Evolutionary conservation across 108 stramenopile genomes (phyloP).

Genomic region (Stephanodiscus triporus): DNA sequence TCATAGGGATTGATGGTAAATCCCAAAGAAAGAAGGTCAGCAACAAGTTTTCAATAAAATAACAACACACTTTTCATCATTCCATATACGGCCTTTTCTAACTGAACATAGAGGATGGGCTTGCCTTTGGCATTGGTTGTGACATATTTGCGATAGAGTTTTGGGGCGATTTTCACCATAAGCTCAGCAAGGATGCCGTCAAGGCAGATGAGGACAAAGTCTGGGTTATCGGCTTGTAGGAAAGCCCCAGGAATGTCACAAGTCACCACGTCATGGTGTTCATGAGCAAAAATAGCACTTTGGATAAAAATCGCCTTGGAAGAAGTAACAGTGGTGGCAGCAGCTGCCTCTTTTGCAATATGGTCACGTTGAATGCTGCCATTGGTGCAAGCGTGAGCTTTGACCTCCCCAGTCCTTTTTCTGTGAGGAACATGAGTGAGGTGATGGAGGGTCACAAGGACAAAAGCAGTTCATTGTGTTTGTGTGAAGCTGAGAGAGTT

Average conservation of each 20-base stretch:
- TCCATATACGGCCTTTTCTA: constrained; percentile 51
- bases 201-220: not conserved
- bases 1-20: too few relatives aligned
- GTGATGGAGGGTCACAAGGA: constrained; percentile 7
- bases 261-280: constrained; percentile 35
- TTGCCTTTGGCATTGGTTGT: constrained; percentile 19
- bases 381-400: too few relatives aligned
- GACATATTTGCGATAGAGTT: constrained; percentile 14
- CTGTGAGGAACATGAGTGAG: not conserved
- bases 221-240: constrained; percentile 35
- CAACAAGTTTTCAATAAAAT: constrained; percentile 34
- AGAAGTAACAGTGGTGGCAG: not conserved
- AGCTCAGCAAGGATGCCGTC: not conserved
- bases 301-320: not conserved
- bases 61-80: constrained; percentile 30
- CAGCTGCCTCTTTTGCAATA: constrained; percentile 12
- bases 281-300: constrained; percentile 22
- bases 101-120: constrained; percentile 30
- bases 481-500: not conserved
- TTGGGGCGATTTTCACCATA: constrained; percentile 26
- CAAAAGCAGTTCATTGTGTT: not conserved
- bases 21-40: constrained; percentile 19
- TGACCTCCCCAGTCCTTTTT: constrained; percentile 25
- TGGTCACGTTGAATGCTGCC: constrained; percentile 1
- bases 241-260: constrained; percentile 47